Base-by-base conservation (phyloP, 305 asterid species). In the Coffea humblotiana region DNA sequence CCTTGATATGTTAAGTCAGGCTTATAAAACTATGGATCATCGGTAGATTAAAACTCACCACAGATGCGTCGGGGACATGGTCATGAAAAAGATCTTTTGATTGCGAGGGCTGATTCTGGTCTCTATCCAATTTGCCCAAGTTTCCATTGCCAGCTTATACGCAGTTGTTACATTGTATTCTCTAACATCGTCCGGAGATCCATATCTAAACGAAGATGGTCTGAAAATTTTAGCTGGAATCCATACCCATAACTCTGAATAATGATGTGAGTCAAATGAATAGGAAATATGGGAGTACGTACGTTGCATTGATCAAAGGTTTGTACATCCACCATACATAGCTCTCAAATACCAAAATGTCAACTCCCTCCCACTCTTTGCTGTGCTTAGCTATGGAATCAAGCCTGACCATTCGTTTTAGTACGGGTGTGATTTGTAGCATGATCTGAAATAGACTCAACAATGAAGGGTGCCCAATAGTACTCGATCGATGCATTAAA, bases 301-400 rank as follows among this genome's bases (percentile, higher is more conserved):
- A 95, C 97, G 93, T 92, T 58, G 96, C 97, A 45, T 92, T 92
- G 78, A 94, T 94, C 4, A 86, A 88, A 52, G 96, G 99, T 79
- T 87, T 91, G 84, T 90, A 81, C 97, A 96, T 96, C 99, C 99
- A 96, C 99, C 99, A 96, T 45, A 96, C 94, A 40, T 94, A 96
- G 70, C 97, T 96, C 89, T 92, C 97, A 71, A 93, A 95, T 48
- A 92, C 84, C 89, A 95, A 80, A 75, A 95, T 77, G 74, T 95
- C 88, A 15, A 84, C 98, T 75, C 91, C 90, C 77, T 88, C 86
- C 99, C 99, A 95, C 75, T 92, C 91, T 65, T 82, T 80, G 84
- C 91, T 82, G 77, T 93, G 97, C 80, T 92, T 92, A 16, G 94
- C 91, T 3, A 93, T 73, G 10, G 99, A 90, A 77, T 95, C 97